Base-by-base conservation (phyloP, 2,329 filamentous ascomycete genomes). In the Madurella fahalii region DNA sequence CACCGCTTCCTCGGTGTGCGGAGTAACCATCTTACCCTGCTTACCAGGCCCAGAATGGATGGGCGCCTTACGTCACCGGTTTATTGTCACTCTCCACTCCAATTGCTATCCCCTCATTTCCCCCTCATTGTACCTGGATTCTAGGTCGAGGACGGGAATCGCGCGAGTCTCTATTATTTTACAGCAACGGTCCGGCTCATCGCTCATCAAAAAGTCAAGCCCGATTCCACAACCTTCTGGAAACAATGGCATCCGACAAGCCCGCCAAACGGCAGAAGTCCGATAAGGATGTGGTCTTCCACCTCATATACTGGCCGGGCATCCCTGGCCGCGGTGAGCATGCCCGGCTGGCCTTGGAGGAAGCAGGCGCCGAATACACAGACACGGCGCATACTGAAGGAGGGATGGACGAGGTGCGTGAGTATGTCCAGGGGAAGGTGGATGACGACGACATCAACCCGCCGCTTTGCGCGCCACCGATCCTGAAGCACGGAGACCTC, bases 321-420 rank as follows among this genome's bases (percentile, higher is more conserved):
- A 72, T 90, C 25, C 89, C 89, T 34, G 89, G 89, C 40, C 85
- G 89, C 47, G 89, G 84, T 58, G 89, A 93, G 67, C 82, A 83
- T 68, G 73, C 91, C 65, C 87, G 89, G 18, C 79, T 93, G 11
- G 78, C 78, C 15, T 82, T 93, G 61, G 88, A 92, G 71, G 86
- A 87, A 50, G 77, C 82, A 17, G 78, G 79, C 16, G 80, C 80
- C 1, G 68, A 78, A 4, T 92, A 90, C 74, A 81, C 70, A 20
- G 87, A 92, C 71, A 73, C 77, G 2, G 77, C 79, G 12, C 60
- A 72, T 13, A 66, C 61, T 5, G 64, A 79, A 31, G 71, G 77
- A n/a, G 85, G 80, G 52, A 72, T 81, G 44, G 63, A 74, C 1
- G 61, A 71, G 1, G 77, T 90, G 13, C 67, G 78, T 2, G 66